Conservation (phyloP, 1,284 basidiomycete genomes). For the Apiotrichum sp. region DNA sequence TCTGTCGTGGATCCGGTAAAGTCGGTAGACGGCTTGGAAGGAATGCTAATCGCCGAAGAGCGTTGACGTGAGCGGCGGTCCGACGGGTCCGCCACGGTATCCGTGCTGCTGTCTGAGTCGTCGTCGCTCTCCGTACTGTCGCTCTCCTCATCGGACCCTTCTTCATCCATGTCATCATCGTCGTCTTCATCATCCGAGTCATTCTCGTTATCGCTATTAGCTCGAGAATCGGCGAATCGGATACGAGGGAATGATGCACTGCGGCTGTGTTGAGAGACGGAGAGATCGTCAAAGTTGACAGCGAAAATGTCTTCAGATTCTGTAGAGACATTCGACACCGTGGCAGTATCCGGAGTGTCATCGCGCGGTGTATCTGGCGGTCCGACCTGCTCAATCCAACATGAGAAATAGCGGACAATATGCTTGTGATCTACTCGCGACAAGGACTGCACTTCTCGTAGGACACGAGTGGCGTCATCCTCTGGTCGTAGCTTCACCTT, state of each 20-base stretch:
- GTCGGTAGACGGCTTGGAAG: conserved; percentile 14
- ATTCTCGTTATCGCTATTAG: conserved; percentile 29
- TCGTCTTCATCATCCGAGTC: conserved; percentile 19
- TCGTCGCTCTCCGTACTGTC: conserved; percentile 18
- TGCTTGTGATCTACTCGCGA: conserved; percentile 80
- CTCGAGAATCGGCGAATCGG: conserved; percentile 32
- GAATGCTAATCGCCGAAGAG: conserved; percentile 10
- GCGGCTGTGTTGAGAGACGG: conserved; percentile 30
- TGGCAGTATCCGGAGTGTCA: not conserved
- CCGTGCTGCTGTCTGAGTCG: conserved; percentile 22
- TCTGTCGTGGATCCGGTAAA: conserved; percentile 31
- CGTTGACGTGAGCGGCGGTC: conserved; percentile 5
- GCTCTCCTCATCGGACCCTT: conserved; percentile 17
- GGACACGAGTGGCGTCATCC: conserved; percentile 78
- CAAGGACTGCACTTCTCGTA: conserved; percentile 84
- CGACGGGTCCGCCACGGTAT: conserved; percentile 33
- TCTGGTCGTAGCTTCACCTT: conserved; percentile 75
- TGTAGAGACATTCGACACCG: conserved; percentile 7
- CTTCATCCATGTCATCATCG: conserved; percentile 15
- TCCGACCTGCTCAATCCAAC: conserved; percentile 44
- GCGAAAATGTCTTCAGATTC: conserved; percentile 39
- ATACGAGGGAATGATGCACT: conserved; percentile 44
- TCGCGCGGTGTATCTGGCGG: conserved; percentile 15
- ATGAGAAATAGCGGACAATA: conserved; percentile 69
- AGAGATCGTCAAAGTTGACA: conserved; percentile 40